phyloP scores from a whole-genome alignment of 768 basidiomycete species.

The Boletus subcaerulescens region DNA sequence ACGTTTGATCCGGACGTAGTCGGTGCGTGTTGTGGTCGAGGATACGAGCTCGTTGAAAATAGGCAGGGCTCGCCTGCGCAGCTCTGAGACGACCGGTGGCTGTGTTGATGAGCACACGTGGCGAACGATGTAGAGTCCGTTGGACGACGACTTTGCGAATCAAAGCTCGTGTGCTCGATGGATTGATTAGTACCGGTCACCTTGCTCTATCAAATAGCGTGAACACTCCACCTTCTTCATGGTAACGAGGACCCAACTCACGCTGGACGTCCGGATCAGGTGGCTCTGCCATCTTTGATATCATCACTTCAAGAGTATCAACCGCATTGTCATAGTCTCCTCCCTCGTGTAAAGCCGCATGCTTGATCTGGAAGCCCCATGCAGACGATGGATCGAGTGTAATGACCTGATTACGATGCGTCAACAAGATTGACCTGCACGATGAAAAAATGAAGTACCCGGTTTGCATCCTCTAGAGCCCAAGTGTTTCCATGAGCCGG shows the following conservation, averaged over 20 bases:
- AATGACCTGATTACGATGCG: neutral
- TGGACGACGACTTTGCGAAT: too few relatives aligned
- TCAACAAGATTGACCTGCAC: neutral
- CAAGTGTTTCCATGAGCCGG: neutral
- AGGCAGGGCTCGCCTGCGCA: too few relatives aligned
- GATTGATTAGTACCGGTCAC: too few relatives aligned
- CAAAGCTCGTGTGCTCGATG: too few relatives aligned
- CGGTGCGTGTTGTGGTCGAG: too few relatives aligned
- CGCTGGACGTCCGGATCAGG: neutral
- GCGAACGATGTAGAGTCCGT: too few relatives aligned
- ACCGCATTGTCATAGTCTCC: neutral
- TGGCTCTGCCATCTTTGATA: neutral
- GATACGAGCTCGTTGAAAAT: too few relatives aligned
- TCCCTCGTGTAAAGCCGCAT: neutral
- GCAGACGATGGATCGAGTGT: neutral
- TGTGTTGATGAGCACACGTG: too few relatives aligned
- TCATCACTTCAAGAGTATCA: neutral
- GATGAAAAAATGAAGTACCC: neutral
- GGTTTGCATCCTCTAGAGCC: neutral
- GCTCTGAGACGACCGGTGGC: too few relatives aligned
- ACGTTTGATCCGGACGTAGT: too few relatives aligned
- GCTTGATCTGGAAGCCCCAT: neutral
- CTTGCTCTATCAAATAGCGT: too few relatives aligned
- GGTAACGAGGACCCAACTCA: neutral
- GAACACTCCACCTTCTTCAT: too few relatives aligned